phyloP scores from a whole-genome alignment of 805 yeast genomes.

The Ogataea nitratoaversa region DNA sequence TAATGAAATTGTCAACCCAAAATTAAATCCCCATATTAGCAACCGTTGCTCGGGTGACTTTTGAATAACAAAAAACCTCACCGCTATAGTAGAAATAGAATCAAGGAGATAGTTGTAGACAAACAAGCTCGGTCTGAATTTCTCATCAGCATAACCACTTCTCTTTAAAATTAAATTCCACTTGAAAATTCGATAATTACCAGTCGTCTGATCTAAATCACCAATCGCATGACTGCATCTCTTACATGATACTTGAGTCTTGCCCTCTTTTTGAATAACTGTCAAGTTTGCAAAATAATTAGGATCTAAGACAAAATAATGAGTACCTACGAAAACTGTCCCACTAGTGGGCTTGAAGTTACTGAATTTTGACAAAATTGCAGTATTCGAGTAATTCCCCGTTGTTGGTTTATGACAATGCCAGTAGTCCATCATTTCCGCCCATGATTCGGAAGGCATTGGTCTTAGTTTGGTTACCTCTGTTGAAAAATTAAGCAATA shows the following conservation, averaged over 20 bases:
- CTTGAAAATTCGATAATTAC: conserved; percentile 42
- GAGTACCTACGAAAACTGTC: conserved; percentile 50
- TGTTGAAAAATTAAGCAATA: conserved; percentile 28
- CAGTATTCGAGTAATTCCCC: conserved; percentile 15
- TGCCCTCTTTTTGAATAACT: conserved; percentile 7
- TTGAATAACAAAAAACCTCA: conserved; percentile 31
- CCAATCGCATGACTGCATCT: conserved; percentile 41
- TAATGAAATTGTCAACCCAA: conserved; percentile 30
- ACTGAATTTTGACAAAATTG: conserved; percentile 32
- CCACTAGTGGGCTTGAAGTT: conserved; percentile 40
- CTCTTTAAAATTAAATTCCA: conserved; percentile 45
- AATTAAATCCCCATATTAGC: conserved; percentile 49
- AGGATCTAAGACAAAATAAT: conserved; percentile 44
- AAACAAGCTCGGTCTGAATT: conserved; percentile 34
- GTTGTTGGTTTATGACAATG: conserved; percentile 80
- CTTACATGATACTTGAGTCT: conserved; percentile 28
- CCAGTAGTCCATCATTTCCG: conserved; percentile 96
- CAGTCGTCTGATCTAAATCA: conserved; percentile 29
- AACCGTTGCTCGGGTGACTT: conserved; percentile 5
- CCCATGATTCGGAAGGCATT: conserved; percentile 92
- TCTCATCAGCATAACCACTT: conserved; percentile 19
- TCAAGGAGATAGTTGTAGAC: conserved; percentile 38
- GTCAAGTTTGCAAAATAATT: conserved; percentile 11
- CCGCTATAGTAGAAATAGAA: conserved; percentile 39
- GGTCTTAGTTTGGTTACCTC: conserved; percentile 39